Evolutionary conservation across 768 basidiomycete species (phyloP).

Genomic region (Ephemerocybe angulata): DNA sequence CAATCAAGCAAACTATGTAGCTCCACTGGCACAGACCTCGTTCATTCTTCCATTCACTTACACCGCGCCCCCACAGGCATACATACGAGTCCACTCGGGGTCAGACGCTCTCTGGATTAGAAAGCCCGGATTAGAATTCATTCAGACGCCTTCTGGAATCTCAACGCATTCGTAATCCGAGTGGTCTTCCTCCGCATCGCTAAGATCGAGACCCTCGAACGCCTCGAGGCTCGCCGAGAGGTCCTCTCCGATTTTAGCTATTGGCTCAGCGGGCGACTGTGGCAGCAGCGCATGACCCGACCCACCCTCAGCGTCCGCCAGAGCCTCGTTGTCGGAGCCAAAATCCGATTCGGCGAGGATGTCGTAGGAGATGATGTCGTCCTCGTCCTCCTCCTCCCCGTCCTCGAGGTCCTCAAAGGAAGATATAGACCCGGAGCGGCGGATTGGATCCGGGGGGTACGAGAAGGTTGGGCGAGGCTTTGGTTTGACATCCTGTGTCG

Average conservation of each 20-base stretch:
- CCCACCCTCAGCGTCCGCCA: neutral
- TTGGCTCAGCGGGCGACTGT: neutral
- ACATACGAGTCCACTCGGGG: too few species aligned
- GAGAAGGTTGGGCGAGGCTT: neutral
- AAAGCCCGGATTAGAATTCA: too few species aligned
- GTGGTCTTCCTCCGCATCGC: neutral
- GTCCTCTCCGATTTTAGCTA: neutral
- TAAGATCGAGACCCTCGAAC: neutral
- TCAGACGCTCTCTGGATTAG: too few species aligned
- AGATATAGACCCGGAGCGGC: neutral
- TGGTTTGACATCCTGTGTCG: neutral
- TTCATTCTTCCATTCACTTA: too few species aligned
- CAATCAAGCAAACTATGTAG: too few species aligned
- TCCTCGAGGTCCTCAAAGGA: neutral
- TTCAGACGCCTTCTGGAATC: neutral
- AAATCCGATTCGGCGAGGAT: neutral
- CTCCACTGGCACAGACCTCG: too few species aligned
- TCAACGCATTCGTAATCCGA: neutral
- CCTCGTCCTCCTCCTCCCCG: neutral
- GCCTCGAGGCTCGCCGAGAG: neutral
- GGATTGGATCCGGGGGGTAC: neutral
- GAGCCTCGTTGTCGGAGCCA: neutral
- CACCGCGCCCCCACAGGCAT: too few species aligned
- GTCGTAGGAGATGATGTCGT: too few species aligned
- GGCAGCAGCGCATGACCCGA: too few species aligned